These are phyloP conservation scores for Sporothrix euskadiensis DNA, from an alignment of 2,329 filamentous ascomycete species.

Conservation along the genomic window DNA sequence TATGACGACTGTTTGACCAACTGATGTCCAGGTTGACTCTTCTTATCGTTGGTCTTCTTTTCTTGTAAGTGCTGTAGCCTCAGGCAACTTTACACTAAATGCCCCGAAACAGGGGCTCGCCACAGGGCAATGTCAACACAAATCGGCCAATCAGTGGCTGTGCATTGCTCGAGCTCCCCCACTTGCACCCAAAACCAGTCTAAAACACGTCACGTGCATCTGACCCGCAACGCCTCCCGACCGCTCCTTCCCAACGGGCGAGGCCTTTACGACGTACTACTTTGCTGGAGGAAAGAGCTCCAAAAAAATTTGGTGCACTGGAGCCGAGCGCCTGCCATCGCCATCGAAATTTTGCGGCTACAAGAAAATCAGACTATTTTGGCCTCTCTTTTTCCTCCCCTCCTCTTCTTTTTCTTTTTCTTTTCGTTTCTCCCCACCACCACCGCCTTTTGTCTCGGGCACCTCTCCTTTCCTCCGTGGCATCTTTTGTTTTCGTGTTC, in stretches of 20 bases:
- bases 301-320: slow-evolving; percentile 9
- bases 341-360: slow-evolving; percentile 21
- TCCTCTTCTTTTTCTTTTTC: background rate
- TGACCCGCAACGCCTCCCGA: background rate
- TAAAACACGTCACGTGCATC: slow-evolving; percentile 7
- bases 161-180: background rate
- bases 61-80: background rate
- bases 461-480: background rate
- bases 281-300: background rate
- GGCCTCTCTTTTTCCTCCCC: slow-evolving; percentile 1
- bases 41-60: background rate
- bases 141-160: background rate
- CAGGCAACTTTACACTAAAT: background rate
- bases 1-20: slow-evolving; percentile 8
- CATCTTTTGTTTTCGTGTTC: slow-evolving; percentile 20
- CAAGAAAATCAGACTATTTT: slow-evolving; percentile 22
- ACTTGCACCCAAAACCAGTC: background rate
- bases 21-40: too few species aligned
- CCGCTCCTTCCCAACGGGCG: slow-evolving; percentile 2
- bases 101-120: background rate
- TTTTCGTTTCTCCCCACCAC: background rate
- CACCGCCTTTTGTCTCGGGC: slow-evolving; percentile 11
- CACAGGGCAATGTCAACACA: background rate
- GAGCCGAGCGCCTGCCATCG: slow-evolving; percentile 18
- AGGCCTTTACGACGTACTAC: background rate